These are phyloP conservation scores for Microcera coccophila DNA, from an alignment of 2,329 filamentous ascomycete species.

Conservation along the genomic window DNA sequence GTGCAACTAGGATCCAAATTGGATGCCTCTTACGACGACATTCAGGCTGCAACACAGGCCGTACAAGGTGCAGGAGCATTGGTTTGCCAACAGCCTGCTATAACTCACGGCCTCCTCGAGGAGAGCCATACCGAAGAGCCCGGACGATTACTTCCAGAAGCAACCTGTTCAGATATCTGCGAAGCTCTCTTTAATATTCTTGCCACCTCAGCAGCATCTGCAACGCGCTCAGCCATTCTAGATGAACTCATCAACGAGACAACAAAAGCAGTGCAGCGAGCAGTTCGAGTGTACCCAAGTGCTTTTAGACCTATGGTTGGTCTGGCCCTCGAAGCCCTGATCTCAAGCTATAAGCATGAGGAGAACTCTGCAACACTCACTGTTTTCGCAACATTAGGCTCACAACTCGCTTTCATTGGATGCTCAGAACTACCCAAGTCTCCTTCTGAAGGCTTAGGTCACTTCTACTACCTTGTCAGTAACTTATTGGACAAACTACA, in stretches of 20 bases:
- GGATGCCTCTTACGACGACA: conserved; percentile 34
- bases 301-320: conserved; percentile 35
- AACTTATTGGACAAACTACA: conserved; percentile 35
- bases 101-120: conserved; percentile 6
- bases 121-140: conserved; percentile 3
- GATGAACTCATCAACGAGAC: conserved; percentile 41
- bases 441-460: conserved; percentile 29
- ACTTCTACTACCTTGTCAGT: conserved; percentile 40
- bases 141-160: conserved; percentile 33
- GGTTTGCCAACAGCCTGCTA: conserved; percentile 37
- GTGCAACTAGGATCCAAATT: conserved; percentile 30
- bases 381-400: conserved; percentile 36
- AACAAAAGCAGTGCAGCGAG: conserved; percentile 39
- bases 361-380: conserved; percentile 20
- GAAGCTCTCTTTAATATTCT: conserved; percentile 32
- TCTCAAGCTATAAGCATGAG: conserved; percentile 18
- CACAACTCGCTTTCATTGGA: conserved; percentile 46
- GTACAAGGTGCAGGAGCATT: conserved; percentile 45
- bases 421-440: conserved; percentile 39
- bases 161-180: conserved; percentile 38
- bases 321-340: conserved; percentile 26
- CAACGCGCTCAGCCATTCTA: conserved; percentile 18
- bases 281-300: conserved; percentile 33
- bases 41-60: conserved; percentile 41
- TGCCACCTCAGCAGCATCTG: conserved; percentile 19